phyloP scores from a whole-genome alignment of 495 filamentous ascomycete genomes.

The Hypoxylon fragiforme region DNA sequence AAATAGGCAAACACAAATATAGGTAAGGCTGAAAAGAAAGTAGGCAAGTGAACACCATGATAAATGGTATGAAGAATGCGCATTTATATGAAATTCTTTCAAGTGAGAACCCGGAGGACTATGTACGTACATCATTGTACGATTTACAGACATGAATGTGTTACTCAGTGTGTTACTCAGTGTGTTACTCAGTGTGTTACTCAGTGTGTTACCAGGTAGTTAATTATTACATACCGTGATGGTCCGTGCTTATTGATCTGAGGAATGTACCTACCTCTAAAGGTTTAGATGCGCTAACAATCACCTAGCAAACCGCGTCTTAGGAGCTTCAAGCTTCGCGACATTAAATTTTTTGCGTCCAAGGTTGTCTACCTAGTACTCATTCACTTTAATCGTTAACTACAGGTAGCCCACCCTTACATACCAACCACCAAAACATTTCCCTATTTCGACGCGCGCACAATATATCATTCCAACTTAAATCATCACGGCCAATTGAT shows the following conservation, averaged over 20 bases:
- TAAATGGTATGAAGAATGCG: slow-evolving; percentile 10
- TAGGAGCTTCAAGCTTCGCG: slow-evolving; percentile 23
- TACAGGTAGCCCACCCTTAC: background rate
- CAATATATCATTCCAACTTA: no score
- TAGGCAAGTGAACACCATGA: background rate
- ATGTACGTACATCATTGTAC: background rate
- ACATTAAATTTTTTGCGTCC: slow-evolving; percentile 27
- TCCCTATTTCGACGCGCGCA: no score
- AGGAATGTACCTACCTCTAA: slow-evolving; percentile 1
- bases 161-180: no score
- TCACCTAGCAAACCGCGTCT: slow-evolving; percentile 11
- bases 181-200: no score
- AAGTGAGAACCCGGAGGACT: slow-evolving; percentile 32
- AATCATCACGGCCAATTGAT: no score
- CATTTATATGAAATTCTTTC: slow-evolving; percentile 25
- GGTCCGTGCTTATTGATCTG: slow-evolving; percentile 6
- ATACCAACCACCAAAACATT: slow-evolving; percentile 2
- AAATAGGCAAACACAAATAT: no score
- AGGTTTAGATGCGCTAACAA: slow-evolving; percentile 20
- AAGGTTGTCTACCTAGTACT: no score
- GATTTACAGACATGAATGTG: no score
- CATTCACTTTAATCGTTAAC: slow-evolving; percentile 1
- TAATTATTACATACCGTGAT: background rate
- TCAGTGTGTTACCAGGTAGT: background rate
- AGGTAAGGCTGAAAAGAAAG: slow-evolving; percentile 10